Conservation (phyloP, 148 eudicot species). For the Polygonum aviculare region DNA sequence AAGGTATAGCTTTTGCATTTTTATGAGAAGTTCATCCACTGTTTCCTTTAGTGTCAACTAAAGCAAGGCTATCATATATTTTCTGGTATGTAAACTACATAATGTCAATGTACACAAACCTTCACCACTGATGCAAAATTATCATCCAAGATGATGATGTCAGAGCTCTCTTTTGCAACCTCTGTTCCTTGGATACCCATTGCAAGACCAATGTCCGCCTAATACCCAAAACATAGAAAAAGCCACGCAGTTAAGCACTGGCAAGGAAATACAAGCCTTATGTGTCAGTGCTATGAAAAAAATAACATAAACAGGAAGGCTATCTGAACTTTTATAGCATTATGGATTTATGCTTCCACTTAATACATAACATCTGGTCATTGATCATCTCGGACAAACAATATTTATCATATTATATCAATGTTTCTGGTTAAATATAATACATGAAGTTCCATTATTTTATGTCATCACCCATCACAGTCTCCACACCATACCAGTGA, state of each 20-base stretch:
- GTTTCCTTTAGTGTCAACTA: not conserved
- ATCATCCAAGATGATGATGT: constrained; percentile 91
- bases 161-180: constrained; percentile 96
- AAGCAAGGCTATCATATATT: not conserved
- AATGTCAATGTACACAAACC: constrained; percentile 35
- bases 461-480: not conserved
- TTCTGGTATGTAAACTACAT: not conserved
- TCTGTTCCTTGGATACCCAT: constrained; percentile 97
- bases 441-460: not conserved
- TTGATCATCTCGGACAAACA: not conserved
- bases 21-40: not conserved
- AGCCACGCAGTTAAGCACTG: not conserved
- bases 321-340: not conserved
- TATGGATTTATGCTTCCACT: not conserved
- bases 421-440: not conserved
- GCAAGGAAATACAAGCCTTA: no score
- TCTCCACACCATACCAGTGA: not conserved
- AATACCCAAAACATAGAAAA: constrained; percentile 9
- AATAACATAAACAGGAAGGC: not conserved
- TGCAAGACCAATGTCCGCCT: constrained; percentile 99
- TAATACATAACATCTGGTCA: not conserved
- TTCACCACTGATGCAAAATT: constrained; percentile 93
- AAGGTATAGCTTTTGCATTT: not conserved
- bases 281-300: not conserved
- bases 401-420: not conserved